Conservation (phyloP, 2,329 filamentous ascomycete species). For the Pseudocercospora vitis region DNA sequence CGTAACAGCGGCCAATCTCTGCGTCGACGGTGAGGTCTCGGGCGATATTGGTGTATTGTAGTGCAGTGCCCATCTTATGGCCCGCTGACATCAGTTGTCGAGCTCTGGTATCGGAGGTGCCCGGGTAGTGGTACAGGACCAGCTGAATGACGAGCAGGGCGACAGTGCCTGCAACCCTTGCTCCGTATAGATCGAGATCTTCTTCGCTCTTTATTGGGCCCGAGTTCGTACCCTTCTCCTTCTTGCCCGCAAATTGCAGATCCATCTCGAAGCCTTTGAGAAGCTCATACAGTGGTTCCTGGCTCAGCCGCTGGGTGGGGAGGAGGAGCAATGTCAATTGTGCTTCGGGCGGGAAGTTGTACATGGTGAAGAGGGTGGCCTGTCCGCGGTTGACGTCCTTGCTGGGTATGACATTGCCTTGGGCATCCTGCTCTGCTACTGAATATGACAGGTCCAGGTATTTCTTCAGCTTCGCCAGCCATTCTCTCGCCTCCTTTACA, state of each 20-base stretch:
- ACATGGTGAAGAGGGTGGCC: conserved; percentile 43
- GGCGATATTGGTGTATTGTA: conserved; percentile 78
- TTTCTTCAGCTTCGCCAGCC: conserved; percentile 59
- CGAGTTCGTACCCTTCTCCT: conserved; percentile 8
- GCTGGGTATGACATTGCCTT: conserved; percentile 33
- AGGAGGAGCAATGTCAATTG: conserved; percentile 60
- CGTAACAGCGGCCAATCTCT: conserved; percentile 64
- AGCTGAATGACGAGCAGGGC: conserved; percentile 68
- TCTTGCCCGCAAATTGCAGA: conserved; percentile 52
- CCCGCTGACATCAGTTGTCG: conserved; percentile 57
- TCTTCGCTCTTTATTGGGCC: conserved; percentile 59
- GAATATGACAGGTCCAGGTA: conserved; percentile 59
- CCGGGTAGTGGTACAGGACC: conserved; percentile 59
- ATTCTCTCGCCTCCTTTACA: conserved; percentile 54
- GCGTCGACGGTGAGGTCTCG: conserved; percentile 71
- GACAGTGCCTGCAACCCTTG: conserved; percentile 71
- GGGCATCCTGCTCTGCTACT: conserved; percentile 26
- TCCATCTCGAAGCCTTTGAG: conserved; percentile 70
- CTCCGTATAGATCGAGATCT: conserved; percentile 63
- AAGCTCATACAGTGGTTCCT: conserved; percentile 62
- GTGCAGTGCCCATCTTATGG: conserved; percentile 66
- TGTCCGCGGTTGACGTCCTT: conserved; percentile 34
- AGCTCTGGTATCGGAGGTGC: conserved; percentile 34
- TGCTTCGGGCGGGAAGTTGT: conserved; percentile 54
- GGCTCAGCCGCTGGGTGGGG: conserved; percentile 57